Evolutionary conservation across 148 eudicot genomes (phyloP).

Genomic region (Chenopodium quinoa): DNA sequence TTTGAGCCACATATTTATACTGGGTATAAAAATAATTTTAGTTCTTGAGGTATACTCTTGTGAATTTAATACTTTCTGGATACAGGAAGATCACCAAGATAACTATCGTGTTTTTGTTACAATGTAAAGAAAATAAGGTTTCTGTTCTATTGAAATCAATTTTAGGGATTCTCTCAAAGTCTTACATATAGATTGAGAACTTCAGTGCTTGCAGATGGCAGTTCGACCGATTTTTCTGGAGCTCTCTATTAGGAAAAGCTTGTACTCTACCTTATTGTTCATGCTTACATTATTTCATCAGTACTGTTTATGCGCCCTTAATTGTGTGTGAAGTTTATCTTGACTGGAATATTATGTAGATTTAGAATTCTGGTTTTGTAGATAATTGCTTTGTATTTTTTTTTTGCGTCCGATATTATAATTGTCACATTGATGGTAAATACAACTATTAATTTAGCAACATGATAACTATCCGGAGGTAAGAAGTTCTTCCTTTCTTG

Average conservation of each 20-base stretch:
- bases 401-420: no score
- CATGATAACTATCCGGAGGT: no score
- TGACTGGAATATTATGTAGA: no score
- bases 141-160: background rate
- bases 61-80: background rate
- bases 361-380: no score
- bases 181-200: background rate
- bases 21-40: slow-evolving; percentile 1
- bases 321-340: no score
- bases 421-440: no score
- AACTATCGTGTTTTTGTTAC: background rate
- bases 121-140: background rate
- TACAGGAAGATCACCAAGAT: background rate
- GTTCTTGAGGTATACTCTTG: background rate
- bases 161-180: background rate
- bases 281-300: no score
- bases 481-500: no score
- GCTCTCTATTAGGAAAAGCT: background rate
- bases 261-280: no score
- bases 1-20: slow-evolving; percentile 12
- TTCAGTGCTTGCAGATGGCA: background rate
- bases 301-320: no score
- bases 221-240: background rate
- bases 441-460: no score
- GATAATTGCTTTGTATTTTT: no score